These are phyloP conservation scores for Dactylellina parvicollis DNA, from an alignment of 2,329 filamentous ascomycete genomes.

Conservation along the genomic window DNA sequence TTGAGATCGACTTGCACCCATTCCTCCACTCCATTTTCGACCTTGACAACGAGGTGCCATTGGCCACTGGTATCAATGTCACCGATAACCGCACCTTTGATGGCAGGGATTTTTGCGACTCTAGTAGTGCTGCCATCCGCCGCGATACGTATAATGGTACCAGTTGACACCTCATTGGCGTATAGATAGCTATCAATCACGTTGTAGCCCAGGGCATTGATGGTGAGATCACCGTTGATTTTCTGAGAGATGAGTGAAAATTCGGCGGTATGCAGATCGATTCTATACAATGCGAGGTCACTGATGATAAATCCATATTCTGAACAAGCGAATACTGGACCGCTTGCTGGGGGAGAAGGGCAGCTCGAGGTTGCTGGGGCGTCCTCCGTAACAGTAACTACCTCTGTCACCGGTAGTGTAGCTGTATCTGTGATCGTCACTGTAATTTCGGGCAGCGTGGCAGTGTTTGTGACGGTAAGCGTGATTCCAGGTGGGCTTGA, in stretches of 20 bases:
- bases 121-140: neutral
- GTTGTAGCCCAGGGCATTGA: conserved; percentile 21
- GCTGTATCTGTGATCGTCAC: neutral
- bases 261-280: conserved; percentile 12
- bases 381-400: neutral
- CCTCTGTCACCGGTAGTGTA: conserved; percentile 3
- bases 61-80: conserved; percentile 14
- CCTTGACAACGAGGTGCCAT: neutral
- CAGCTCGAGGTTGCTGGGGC: conserved; percentile 1
- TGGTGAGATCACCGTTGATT: neutral
- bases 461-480: neutral
- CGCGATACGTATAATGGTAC: conserved; percentile 6
- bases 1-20: conserved; percentile 14
- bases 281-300: neutral
- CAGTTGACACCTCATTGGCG: neutral
- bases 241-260: neutral
- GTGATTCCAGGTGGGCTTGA: neutral
- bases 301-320: conserved; percentile 18
- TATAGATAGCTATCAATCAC: conserved; percentile 15
- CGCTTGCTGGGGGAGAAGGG: neutral
- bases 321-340: neutral
- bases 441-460: neutral
- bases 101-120: neutral
- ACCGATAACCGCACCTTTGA: neutral
- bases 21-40: neutral